These are phyloP conservation scores for Colletotrichum lupini DNA, from an alignment of 2,329 filamentous ascomycete genomes.

Conservation along the genomic window DNA sequence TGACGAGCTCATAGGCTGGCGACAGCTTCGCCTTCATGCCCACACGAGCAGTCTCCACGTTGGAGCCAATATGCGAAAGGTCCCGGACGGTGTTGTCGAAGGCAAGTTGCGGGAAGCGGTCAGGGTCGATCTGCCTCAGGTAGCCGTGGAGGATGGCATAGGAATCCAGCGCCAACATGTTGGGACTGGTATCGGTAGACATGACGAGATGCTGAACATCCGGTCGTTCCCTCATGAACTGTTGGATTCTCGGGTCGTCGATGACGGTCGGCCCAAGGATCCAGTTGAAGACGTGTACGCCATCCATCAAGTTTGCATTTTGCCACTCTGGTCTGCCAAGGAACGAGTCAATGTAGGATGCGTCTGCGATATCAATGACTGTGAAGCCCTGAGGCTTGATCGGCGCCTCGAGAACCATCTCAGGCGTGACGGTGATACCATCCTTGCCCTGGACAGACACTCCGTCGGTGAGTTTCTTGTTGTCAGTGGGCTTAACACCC, in stretches of 20 bases:
- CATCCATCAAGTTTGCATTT: slow-evolving; percentile 71
- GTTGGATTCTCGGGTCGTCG: slow-evolving; percentile 69
- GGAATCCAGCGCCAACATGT: slow-evolving; percentile 78
- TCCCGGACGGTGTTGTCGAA: slow-evolving; percentile 65
- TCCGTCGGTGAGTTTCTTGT: slow-evolving; percentile 70
- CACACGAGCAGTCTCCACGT: slow-evolving; percentile 53
- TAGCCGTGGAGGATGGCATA: slow-evolving; percentile 74
- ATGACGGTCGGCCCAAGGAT: slow-evolving; percentile 77
- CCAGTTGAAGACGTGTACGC: slow-evolving; percentile 81
- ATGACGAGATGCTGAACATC: slow-evolving; percentile 81
- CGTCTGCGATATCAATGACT: slow-evolving; percentile 81
- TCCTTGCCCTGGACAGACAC: slow-evolving; percentile 70
- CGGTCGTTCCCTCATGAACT: slow-evolving; percentile 74
- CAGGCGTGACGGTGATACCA: slow-evolving; percentile 79
- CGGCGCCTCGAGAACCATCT: slow-evolving; percentile 82
- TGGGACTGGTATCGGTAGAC: slow-evolving; percentile 78
- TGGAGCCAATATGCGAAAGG: slow-evolving; percentile 33
- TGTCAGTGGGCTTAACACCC: slow-evolving; percentile 71
- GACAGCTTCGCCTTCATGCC: slow-evolving; percentile 60
- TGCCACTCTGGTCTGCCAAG: slow-evolving; percentile 79
- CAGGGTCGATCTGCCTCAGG: slow-evolving; percentile 77
- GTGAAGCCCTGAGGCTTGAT: slow-evolving; percentile 79
- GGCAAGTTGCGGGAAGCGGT: slow-evolving; percentile 77
- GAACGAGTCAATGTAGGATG: slow-evolving; percentile 76
- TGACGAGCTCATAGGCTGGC: slow-evolving; percentile 57